These are phyloP conservation scores for Sarcomyxa edulis DNA, from an alignment of 768 basidiomycete genomes.

Conservation along the genomic window DNA sequence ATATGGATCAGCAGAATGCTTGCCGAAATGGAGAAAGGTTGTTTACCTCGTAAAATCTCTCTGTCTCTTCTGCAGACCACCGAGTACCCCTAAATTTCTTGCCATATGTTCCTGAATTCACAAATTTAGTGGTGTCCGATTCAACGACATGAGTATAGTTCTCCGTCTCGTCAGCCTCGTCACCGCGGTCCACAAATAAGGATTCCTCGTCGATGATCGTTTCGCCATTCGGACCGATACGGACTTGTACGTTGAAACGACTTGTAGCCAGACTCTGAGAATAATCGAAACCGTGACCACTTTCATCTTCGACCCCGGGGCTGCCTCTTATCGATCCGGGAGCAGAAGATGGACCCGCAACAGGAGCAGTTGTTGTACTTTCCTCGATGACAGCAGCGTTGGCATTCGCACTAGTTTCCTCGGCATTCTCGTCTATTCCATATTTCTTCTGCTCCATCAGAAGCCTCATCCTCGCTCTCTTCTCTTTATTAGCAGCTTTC, in stretches of 20 bases:
- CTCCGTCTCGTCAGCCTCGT: constrained; percentile 60
- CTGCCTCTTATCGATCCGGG: background rate
- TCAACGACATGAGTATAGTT: constrained; percentile 77
- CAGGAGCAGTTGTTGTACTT: constrained; percentile 9
- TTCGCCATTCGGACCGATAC: constrained; percentile 83
- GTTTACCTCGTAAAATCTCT: constrained; percentile 79
- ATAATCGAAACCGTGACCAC: constrained; percentile 67
- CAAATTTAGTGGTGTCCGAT: constrained; percentile 78
- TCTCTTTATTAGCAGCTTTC: constrained; percentile 66
- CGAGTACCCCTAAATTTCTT: constrained; percentile 78
- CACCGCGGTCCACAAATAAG: constrained; percentile 68
- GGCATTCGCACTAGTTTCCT: constrained; percentile 14
- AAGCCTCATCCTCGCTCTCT: constrained; percentile 55
- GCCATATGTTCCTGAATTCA: constrained; percentile 79
- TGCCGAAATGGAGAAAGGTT: background rate
- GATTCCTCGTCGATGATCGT: constrained; percentile 85
- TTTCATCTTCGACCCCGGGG: constrained; percentile 29
- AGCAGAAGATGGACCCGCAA: constrained; percentile 1
- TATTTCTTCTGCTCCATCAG: constrained; percentile 74
- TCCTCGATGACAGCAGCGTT: constrained; percentile 12
- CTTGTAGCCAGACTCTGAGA: constrained; percentile 57
- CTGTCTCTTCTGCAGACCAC: constrained; percentile 90
- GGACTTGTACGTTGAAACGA: constrained; percentile 79
- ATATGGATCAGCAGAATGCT: constrained; percentile 4
- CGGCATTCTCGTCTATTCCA: constrained; percentile 49